Evolutionary conservation across 768 basidiomycete genomes (phyloP).

Genomic region (Leccinum variicolor): DNA sequence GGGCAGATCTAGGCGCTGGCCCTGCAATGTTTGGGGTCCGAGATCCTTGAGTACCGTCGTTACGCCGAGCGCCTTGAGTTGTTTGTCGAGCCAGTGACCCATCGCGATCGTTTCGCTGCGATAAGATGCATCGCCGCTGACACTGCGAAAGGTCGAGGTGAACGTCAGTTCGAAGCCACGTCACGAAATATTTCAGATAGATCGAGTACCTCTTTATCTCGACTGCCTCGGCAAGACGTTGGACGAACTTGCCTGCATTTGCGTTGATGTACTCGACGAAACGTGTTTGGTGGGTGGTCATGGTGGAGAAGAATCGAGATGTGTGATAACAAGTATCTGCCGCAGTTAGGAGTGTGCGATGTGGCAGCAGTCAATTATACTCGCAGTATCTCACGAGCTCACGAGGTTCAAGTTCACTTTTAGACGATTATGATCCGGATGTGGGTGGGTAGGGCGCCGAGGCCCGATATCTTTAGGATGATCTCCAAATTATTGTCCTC

Average conservation of each 20-base stretch:
- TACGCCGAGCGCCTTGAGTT: slow-evolving; percentile 77
- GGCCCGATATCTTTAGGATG: background rate
- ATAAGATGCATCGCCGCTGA: slow-evolving; percentile 67
- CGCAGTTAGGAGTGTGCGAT: background rate
- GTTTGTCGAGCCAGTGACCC: slow-evolving; percentile 74
- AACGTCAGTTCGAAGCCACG: background rate
- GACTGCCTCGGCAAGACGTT: slow-evolving; percentile 77
- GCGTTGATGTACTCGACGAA: slow-evolving; percentile 56
- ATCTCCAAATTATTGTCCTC: no score
- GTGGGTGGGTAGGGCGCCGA: background rate
- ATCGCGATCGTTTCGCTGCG: slow-evolving; percentile 81
- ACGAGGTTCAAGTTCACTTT: slow-evolving; percentile 1
- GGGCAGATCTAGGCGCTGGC: slow-evolving; percentile 69
- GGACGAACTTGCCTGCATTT: slow-evolving; percentile 71
- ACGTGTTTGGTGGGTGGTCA: slow-evolving; percentile 34
- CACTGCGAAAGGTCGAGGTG: slow-evolving; percentile 34
- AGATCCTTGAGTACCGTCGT: slow-evolving; percentile 72
- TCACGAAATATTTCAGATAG: background rate
- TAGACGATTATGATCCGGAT: background rate
- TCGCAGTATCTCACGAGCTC: background rate
- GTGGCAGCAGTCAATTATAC: background rate
- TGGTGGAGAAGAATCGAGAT: slow-evolving; percentile 13
- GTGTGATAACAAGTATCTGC: background rate
- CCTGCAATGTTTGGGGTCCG: slow-evolving; percentile 72
- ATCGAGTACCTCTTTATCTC: slow-evolving; percentile 66